These are phyloP conservation scores for Neltuma alba DNA, from an alignment of 306 rosid genomes.

Conservation along the genomic window DNA sequence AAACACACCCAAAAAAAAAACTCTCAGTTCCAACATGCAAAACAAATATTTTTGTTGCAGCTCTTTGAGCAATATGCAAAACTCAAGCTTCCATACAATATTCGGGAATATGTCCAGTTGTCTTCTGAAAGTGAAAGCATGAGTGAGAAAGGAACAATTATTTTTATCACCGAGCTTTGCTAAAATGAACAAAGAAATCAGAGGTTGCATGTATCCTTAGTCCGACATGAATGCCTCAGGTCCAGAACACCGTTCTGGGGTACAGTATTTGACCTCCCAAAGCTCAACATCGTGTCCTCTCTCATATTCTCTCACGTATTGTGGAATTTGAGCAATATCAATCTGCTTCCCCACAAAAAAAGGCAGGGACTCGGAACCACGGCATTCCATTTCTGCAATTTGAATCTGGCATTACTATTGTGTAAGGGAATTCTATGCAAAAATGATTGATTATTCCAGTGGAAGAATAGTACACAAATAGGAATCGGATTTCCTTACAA, in stretches of 20 bases:
- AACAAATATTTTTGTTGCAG: neutral
- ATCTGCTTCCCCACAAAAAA: conserved; percentile 64
- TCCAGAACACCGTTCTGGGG: conserved; percentile 23
- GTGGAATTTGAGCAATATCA: conserved; percentile 66
- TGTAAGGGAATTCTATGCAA: too few relatives aligned
- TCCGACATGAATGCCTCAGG: neutral
- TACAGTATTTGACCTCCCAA: conserved; percentile 68
- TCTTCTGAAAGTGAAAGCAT: neutral
- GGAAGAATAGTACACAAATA: too few relatives aligned
- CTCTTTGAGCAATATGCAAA: neutral
- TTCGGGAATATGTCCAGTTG: neutral
- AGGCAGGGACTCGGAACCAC: conserved; percentile 27
- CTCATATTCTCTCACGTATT: conserved; percentile 63
- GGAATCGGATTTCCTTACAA: too few relatives aligned
- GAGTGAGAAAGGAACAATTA: neutral
- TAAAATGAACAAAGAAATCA: neutral
- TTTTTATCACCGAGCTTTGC: neutral
- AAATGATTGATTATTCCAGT: too few relatives aligned
- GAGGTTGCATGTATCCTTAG: neutral
- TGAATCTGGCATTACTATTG: conserved; percentile 37
- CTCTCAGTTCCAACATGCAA: neutral
- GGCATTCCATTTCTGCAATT: conserved; percentile 54
- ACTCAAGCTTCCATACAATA: neutral
- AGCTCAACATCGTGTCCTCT: conserved; percentile 80
- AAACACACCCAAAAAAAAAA: neutral